Conservation (phyloP, 371 early-diverging fungal species). For the Rhizopus microsporus region DNA sequence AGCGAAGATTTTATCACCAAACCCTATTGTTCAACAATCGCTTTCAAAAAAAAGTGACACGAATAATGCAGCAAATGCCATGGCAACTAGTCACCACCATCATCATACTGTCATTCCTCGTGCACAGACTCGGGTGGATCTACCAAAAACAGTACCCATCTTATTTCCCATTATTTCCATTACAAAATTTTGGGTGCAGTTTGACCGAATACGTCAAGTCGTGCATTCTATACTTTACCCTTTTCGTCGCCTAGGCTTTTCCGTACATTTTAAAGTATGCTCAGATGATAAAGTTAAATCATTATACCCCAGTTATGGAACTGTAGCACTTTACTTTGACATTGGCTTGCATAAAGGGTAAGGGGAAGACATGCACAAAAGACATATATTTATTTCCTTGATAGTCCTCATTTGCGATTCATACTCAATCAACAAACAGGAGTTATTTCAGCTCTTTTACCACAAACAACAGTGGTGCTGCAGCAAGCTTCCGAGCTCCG, state of each 20-base stretch:
- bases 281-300: background rate
- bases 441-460: constrained; percentile 39
- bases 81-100: background rate
- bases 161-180: constrained; percentile 38
- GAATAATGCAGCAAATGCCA: background rate
- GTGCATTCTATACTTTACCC: constrained; percentile 34
- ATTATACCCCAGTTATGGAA: constrained; percentile 34
- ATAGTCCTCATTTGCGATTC: constrained; percentile 35
- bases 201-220: constrained; percentile 43
- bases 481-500: constrained; percentile 46
- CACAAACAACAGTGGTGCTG: constrained; percentile 45
- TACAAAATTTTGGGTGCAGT: constrained; percentile 44
- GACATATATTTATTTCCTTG: constrained; percentile 8
- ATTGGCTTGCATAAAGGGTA: constrained; percentile 48
- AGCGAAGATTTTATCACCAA: constrained; percentile 34
- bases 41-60: constrained; percentile 11
- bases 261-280: constrained; percentile 40
- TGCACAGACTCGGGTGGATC: constrained; percentile 14
- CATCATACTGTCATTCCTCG: background rate
- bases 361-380: background rate
- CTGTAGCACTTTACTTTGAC: constrained; percentile 30
- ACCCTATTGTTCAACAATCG: constrained; percentile 33
- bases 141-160: constrained; percentile 32
- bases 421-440: constrained; percentile 34
- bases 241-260: constrained; percentile 33